Base-by-base conservation (phyloP, 2,329 filamentous ascomycete species). In the Rhinocladiella similis region DNA sequence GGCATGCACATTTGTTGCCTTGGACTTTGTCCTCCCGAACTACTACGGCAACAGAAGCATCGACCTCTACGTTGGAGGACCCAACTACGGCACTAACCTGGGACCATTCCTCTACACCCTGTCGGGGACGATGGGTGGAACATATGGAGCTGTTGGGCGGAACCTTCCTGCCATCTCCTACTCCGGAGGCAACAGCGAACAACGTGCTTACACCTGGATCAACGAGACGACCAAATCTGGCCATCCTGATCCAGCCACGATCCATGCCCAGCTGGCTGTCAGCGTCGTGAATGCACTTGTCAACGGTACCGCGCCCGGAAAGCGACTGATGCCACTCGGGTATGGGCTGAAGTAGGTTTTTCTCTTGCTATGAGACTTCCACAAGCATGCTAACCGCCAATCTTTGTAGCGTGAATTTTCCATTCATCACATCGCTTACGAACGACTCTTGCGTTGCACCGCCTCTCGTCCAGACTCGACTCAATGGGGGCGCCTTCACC, bases 21-120 rank as follows among this genome's bases (percentile, higher is more conserved):
- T 84, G 5, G 80, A 84, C 70, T 82, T 80, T 43, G 78, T 84
- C 7, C 71, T 84, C 14, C 80, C 81, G 1, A 69, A 66, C 13
- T 80, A 75, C 64, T 75, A 73, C 59, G 72, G 77, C 63, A 76
- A 80, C 63, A 71, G 66, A n/a, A 72, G 73, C 1, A 79, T 80
- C 0, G 82, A 85, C 52, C 73, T 84, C 2, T 73, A 84, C 18
- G 66, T 84, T 3, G 73, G 78, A 0, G 82, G 83, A 0, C 81
- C 82, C 6, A 85, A 85, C 67, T 81, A 76, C 59, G 81, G 81
- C 3, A 73, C 70, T 18, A 84, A 84, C 61, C 65, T 80, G 0
- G 82, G 81, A 0, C 72, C 79, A 0, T 83, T 83, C 63, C 70
- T 82, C 1, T 82, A 76, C 70, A 81, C 80, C 0, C 62, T 81